phyloP scores from a whole-genome alignment of 768 basidiomycete species.

The Phylloporus rhodoxanthus region DNA sequence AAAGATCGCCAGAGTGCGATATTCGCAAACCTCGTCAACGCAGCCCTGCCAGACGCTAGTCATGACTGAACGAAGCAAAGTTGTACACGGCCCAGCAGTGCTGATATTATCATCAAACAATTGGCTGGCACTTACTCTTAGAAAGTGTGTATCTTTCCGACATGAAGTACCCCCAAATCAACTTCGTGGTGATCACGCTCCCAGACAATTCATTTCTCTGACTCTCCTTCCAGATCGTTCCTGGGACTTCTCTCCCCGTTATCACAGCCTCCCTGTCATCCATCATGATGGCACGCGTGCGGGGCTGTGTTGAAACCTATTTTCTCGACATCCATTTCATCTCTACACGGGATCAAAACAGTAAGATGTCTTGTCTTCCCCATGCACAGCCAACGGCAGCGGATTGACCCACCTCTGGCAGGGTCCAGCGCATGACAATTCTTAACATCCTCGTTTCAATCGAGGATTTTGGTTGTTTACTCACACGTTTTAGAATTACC shows the following conservation, averaged over 20 bases:
- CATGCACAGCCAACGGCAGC: slow-evolving; percentile 2
- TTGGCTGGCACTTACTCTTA: no score
- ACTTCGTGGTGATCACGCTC: slow-evolving; percentile 5
- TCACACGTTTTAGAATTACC: not conserved
- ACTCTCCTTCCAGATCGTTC: not conserved
- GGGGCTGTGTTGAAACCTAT: slow-evolving; percentile 1
- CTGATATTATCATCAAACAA: no score
- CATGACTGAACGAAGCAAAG: no score
- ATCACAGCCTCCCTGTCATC: not conserved
- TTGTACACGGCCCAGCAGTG: no score
- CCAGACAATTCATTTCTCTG: not conserved
- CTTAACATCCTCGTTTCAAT: not conserved
- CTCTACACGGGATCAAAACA: not conserved
- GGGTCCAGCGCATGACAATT: not conserved
- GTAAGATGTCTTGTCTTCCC: not conserved
- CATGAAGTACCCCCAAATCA: no score
- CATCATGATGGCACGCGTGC: slow-evolving; percentile 1
- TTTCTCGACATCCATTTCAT: slow-evolving; percentile 1
- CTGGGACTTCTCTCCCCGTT: not conserved
- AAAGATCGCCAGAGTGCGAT: not conserved
- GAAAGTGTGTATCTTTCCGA: no score
- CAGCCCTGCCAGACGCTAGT: no score
- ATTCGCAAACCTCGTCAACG: not conserved
- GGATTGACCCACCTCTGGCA: not conserved
- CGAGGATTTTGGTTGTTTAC: not conserved